phyloP scores from a whole-genome alignment of 1,284 basidiomycete genomes.

The Ceratobasidium papillatum region DNA sequence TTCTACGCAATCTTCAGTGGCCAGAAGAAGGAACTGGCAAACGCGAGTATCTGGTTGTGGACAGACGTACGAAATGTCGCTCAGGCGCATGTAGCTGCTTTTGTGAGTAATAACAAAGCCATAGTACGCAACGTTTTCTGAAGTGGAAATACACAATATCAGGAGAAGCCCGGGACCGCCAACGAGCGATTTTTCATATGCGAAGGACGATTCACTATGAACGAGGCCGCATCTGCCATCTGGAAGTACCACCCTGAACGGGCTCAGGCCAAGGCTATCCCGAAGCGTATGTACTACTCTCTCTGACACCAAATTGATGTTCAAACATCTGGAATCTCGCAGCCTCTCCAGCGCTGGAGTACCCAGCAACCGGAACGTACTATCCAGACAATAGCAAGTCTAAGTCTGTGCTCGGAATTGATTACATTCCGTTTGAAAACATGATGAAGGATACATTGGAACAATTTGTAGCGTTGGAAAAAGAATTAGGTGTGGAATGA shows the following conservation, averaged over 20 bases:
- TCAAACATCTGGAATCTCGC: background rate
- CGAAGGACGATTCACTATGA: slow-evolving; percentile 35
- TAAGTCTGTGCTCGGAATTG: slow-evolving; percentile 34
- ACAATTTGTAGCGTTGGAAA: slow-evolving; percentile 38
- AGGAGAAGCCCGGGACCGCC: slow-evolving; percentile 19
- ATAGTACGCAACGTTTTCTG: background rate
- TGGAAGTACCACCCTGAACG: slow-evolving; percentile 42
- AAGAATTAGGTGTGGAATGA: slow-evolving; percentile 8
- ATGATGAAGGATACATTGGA: slow-evolving; percentile 38
- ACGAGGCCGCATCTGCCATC: slow-evolving; percentile 21
- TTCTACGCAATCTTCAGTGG: slow-evolving; percentile 29
- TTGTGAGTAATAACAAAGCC: background rate
- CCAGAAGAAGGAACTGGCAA: slow-evolving; percentile 13
- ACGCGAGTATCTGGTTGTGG: slow-evolving; percentile 7
- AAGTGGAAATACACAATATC: background rate
- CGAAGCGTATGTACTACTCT: slow-evolving; percentile 22
- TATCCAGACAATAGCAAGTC: slow-evolving; percentile 41
- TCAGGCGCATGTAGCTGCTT: slow-evolving; percentile 20
- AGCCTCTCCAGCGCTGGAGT: slow-evolving; percentile 32
- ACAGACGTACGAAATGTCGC: slow-evolving; percentile 27
- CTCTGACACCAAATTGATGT: background rate
- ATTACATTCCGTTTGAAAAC: slow-evolving; percentile 38
- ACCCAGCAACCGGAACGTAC: slow-evolving; percentile 36
- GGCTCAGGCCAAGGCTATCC: slow-evolving; percentile 29
- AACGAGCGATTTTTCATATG: slow-evolving; percentile 36